Conservation (phyloP, 495 filamentous ascomycete genomes). For the Penicilliopsis zonata region DNA sequence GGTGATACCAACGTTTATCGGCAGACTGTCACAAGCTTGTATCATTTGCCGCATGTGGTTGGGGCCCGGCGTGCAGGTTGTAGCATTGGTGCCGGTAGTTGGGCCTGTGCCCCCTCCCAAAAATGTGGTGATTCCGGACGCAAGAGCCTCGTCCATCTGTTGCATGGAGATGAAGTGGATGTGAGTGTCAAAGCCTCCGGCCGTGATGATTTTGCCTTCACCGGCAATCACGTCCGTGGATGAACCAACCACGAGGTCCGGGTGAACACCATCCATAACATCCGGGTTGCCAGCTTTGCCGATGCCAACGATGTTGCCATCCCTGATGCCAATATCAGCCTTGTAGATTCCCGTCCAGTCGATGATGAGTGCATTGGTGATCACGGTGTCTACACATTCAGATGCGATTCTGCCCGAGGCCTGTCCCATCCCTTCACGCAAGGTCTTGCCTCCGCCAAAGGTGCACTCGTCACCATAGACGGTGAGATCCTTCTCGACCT, state of each 20-base stretch:
- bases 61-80: slow-evolving; percentile 84
- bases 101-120: slow-evolving; percentile 92
- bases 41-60: slow-evolving; percentile 87
- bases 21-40: slow-evolving; percentile 76
- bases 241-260: slow-evolving; percentile 69
- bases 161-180: slow-evolving; percentile 98
- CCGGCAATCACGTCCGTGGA: slow-evolving; percentile 95
- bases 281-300: slow-evolving; percentile 97
- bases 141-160: slow-evolving; percentile 75
- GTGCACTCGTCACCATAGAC: slow-evolving; percentile 88
- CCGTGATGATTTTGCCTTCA: slow-evolving; percentile 86
- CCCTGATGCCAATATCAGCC: slow-evolving; percentile 90
- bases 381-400: slow-evolving; percentile 71
- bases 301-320: slow-evolving; percentile 80
- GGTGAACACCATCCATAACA: slow-evolving; percentile 81
- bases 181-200: slow-evolving; percentile 85
- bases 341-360: slow-evolving; percentile 94
- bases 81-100: slow-evolving; percentile 88
- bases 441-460: slow-evolving; percentile 90
- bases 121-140: slow-evolving; percentile 85
- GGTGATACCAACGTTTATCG: slow-evolving; percentile 86
- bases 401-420: slow-evolving; percentile 60
- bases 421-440: slow-evolving; percentile 95
- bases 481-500: slow-evolving; percentile 80
- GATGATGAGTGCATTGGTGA: slow-evolving; percentile 86